Conservation (phyloP, 345 rosid species). For the Populus deltoides region DNA sequence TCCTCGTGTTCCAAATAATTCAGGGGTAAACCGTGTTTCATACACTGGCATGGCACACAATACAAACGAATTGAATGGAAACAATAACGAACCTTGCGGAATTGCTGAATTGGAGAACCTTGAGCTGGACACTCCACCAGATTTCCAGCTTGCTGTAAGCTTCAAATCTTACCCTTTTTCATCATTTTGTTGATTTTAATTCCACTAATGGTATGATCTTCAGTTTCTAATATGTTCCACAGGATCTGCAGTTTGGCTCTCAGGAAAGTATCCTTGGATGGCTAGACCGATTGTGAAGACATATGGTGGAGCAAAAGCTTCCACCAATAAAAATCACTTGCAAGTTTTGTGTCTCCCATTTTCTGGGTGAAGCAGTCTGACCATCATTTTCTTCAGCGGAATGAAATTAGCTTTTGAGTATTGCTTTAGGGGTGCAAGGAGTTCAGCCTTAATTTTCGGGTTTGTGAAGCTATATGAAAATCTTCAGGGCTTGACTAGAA, state of each 20-base stretch:
- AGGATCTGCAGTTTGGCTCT: constrained; percentile 63
- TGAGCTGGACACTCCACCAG: constrained; percentile 79
- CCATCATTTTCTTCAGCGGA: constrained; percentile 14
- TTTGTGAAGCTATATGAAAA: background rate
- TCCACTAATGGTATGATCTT: background rate
- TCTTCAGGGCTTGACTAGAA: background rate
- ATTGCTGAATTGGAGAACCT: constrained; percentile 63
- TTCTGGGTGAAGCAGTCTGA: constrained; percentile 5
- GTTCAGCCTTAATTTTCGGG: background rate
- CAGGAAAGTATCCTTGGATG: constrained; percentile 70
- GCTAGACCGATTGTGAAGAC: constrained; percentile 56
- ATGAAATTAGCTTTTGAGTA: constrained; percentile 1
- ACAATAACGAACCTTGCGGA: constrained; percentile 28
- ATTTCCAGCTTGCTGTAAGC: constrained; percentile 57
- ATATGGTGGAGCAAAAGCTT: background rate
- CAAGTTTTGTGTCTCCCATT: constrained; percentile 15
- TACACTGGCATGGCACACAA: constrained; percentile 4
- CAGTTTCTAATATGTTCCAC: constrained; percentile 15
- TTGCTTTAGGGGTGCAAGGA: background rate
- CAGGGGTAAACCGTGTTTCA: constrained; percentile 27
- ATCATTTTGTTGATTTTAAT: background rate
- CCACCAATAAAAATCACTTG: background rate
- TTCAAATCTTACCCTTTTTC: background rate
- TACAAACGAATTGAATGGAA: constrained; percentile 22
- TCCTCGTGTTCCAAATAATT: constrained; percentile 21